Conservation (phyloP, 1,284 basidiomycete genomes). For the Malassezia furfur region DNA sequence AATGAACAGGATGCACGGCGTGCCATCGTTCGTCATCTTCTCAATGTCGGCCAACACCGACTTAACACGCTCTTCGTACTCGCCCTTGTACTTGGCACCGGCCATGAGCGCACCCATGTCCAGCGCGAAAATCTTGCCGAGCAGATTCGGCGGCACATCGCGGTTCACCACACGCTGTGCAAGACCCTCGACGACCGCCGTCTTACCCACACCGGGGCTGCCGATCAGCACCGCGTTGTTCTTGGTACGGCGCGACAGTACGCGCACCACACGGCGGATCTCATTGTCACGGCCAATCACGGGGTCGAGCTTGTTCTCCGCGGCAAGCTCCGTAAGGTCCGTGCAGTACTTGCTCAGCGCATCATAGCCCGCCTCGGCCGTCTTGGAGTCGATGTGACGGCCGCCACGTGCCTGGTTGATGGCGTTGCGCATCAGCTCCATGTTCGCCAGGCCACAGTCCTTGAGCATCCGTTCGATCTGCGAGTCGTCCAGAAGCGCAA, state of each 20-base stretch:
- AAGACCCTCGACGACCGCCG: constrained; percentile 82
- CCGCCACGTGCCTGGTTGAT: constrained; percentile 72
- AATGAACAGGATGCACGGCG: constrained; percentile 82
- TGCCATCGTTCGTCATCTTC: constrained; percentile 73
- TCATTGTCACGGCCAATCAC: constrained; percentile 53
- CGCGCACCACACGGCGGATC: constrained; percentile 46
- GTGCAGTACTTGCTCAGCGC: constrained; percentile 49
- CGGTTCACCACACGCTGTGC: constrained; percentile 91
- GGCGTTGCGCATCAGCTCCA: constrained; percentile 66
- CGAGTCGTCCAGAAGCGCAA: constrained; percentile 66
- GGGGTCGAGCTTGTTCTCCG: constrained; percentile 54
- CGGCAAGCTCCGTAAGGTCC: constrained; percentile 55
- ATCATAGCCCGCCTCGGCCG: constrained; percentile 52
- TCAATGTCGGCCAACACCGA: constrained; percentile 81
- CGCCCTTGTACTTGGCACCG: constrained; percentile 89
- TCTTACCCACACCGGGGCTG: constrained; percentile 48
- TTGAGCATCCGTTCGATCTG: constrained; percentile 62
- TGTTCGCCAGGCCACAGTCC: constrained; percentile 61
- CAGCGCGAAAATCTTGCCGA: constrained; percentile 66
- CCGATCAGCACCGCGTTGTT: constrained; percentile 88
- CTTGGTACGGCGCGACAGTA: constrained; percentile 58
- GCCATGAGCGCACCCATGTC: constrained; percentile 95
- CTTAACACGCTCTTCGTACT: constrained; percentile 96
- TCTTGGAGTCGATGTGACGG: constrained; percentile 67
- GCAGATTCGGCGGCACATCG: constrained; percentile 79